A percentile compares a stretch with the other conserved stretches of the same genome.
phyloP scores from a whole-genome alignment of 768 basidiomycete genomes.

The Agrocybe pediades region DNA sequence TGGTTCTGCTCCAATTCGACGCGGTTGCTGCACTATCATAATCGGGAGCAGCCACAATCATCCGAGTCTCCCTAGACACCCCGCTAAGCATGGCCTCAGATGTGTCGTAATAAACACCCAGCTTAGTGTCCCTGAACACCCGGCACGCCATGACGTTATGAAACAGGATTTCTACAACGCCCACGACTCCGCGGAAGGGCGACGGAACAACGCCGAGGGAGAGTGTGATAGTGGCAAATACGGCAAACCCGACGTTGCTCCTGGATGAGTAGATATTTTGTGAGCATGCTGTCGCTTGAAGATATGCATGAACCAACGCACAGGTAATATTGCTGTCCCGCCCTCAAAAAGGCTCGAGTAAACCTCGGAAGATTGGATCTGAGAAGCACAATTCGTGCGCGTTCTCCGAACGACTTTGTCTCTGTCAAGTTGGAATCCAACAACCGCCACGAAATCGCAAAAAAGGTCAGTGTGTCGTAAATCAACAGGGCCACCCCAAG shows the following conservation, averaged over 20 bases:
- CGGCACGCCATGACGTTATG: background rate
- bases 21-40: no score
- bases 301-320: background rate
- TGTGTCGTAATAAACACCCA: background rate
- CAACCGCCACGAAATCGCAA: conserved; percentile 11
- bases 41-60: no score
- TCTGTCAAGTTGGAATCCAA: background rate
- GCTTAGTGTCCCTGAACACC: background rate
- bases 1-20: no score
- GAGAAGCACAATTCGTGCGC: background rate
- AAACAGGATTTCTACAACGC: background rate
- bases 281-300: background rate
- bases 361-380: conserved; percentile 9
- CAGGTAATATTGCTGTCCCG: conserved; percentile 14
- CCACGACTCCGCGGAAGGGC: background rate
- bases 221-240: background rate
- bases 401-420: background rate
- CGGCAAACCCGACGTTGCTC: background rate
- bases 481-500: background rate
- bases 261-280: background rate
- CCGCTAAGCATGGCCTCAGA: background rate
- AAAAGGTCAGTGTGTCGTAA: conserved; percentile 11
- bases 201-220: background rate
- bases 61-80: background rate
- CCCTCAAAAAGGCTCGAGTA: conserved; percentile 7